A percentile compares a stretch with the other conserved stretches of the same genome.
These are phyloP conservation scores for Xylariales sp. DNA, from an alignment of 2,329 filamentous ascomycete species.

Conservation along the genomic window DNA sequence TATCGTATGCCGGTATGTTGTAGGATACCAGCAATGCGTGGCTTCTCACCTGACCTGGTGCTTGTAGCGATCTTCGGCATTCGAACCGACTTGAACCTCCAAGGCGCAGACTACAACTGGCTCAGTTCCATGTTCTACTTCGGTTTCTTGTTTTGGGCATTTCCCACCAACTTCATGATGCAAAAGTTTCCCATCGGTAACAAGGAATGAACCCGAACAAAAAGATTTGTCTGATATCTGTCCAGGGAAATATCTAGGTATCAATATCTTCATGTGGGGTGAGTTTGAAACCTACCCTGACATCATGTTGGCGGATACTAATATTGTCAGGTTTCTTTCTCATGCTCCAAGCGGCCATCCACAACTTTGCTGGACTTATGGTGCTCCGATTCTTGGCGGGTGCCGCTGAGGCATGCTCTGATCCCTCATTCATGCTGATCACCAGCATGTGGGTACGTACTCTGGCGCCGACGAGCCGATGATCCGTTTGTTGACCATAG, in stretches of 20 bases:
- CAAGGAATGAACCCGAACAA: no score
- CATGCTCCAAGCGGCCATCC: conserved; percentile 45
- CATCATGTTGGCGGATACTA: background rate
- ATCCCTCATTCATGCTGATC: conserved; percentile 54
- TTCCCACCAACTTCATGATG: conserved; percentile 49
- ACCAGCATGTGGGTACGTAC: conserved; percentile 49
- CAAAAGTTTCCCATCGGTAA: conserved; percentile 47
- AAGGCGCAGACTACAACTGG: conserved; percentile 50
- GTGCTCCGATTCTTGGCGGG: conserved; percentile 48
- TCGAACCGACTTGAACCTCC: conserved; percentile 47
- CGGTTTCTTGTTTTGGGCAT: conserved; percentile 48
- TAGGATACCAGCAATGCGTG: background rate
- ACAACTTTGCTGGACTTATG: conserved; percentile 45
- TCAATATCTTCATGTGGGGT: conserved; percentile 38
- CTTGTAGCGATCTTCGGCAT: conserved; percentile 51
- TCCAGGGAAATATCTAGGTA: conserved; percentile 46
- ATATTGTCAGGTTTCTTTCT: conserved; percentile 34
- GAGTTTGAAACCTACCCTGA: background rate
- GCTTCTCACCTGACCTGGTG: no score
- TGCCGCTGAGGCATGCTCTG: conserved; percentile 49
- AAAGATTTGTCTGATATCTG: conserved; percentile 19
- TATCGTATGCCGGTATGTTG: conserved; percentile 44
- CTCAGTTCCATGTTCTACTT: conserved; percentile 52
- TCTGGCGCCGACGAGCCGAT: no score
- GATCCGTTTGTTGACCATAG: no score